Evolutionary conservation across 139 green algal genomes (phyloP), one percentile per base, ranked within the genome.

Genomic region (Chlorella sp.): DNA sequence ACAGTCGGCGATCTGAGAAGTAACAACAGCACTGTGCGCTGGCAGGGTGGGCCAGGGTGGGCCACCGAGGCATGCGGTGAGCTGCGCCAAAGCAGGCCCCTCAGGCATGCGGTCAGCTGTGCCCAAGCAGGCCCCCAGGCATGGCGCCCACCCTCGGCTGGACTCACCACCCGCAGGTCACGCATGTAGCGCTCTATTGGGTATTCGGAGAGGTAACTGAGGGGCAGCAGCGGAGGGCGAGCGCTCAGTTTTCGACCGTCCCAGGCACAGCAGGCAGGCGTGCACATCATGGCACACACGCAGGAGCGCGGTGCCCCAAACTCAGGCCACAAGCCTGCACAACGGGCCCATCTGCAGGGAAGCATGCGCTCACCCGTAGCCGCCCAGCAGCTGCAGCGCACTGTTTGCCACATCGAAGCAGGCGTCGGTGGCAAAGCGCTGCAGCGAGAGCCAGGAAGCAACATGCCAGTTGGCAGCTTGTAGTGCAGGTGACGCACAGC

Each of bases 181-280:
- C 94, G 84, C 77, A 95, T 43, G 17, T 92, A 90, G 19, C 94
- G 80, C 92, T 98, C 94, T 34, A 96, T 85, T 0, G 87, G 85
- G 73, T 96, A 96, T 17, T 97, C 94, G 48, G 82, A 81, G 48
- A 97, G 82, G 69, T 95, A 97, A 7, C 93, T 93, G 80, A 93
- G 93, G 6, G 89, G 86, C 36, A 67, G 60, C 22, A 34, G 5
- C 46, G 46, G 46, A 54, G n/a, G n/a, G n/a, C n/a, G n/a, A n/a
- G n/a, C n/a, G n/a, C n/a, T n/a, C n/a, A n/a, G n/a, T n/a, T n/a
- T n/a, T 65, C 22, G 26, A 24, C 56, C 56, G 13, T 20, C 56
- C 13, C 56, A 65, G 56, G 9, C 22, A 65, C 22, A 24, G 56
- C 56, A 65, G 56, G 30, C 22, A 24, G 56, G 56, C 30, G 6